Evolutionary conservation across 1,139 yeast species (phyloP), one percentile per base, ranked within the genome.

Genomic region (Debaryomyces subglobosus): DNA sequence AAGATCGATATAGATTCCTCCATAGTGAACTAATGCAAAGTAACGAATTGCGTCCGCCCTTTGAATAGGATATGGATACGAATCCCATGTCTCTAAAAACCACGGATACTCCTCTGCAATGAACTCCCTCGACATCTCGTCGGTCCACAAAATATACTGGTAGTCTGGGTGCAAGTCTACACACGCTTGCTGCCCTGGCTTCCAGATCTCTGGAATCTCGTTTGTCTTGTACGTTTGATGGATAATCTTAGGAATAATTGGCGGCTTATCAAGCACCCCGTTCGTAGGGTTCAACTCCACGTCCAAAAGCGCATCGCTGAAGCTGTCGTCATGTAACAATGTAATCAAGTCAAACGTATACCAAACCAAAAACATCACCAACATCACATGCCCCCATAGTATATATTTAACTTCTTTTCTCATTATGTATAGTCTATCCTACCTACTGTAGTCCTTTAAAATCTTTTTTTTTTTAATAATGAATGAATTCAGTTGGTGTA

Each of bases 41-140:
- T 91, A 91, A 54, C 97, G 77, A 45, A 92, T 88, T n/a, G 90
- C 96, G 61, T 91, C 97, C 0, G 97, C 97, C 52, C 97, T 73
- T 74, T 89, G 85, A 55, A 92, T 92, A 25, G 92, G 91, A 63
- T 84, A 90, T 39, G 79, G 82, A 65, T 91, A 91, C 37, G 76
- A 67, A 62, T 89, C 94, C 79, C 88, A 91, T 8, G 94, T 86
- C 15, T 75, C 67, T 50, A 91, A 70, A 63, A 91, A 91, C 97
- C 97, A 92, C 1, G 94, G 86, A 63, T 85, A 92, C 56, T 88
- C 80, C 58, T 84, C 84, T 39, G 81, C 76, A 53, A 91, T 89
- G 62, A 91, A 92, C 44, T 86, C 85, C 49, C 90, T 75, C 16
- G 96, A 82, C 84, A 79, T 84, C 46, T 81, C 86, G 65, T 92